These are phyloP conservation scores for Diaporthe aspalathi DNA, from an alignment of 2,329 filamentous ascomycete species.

Conservation along the genomic window DNA sequence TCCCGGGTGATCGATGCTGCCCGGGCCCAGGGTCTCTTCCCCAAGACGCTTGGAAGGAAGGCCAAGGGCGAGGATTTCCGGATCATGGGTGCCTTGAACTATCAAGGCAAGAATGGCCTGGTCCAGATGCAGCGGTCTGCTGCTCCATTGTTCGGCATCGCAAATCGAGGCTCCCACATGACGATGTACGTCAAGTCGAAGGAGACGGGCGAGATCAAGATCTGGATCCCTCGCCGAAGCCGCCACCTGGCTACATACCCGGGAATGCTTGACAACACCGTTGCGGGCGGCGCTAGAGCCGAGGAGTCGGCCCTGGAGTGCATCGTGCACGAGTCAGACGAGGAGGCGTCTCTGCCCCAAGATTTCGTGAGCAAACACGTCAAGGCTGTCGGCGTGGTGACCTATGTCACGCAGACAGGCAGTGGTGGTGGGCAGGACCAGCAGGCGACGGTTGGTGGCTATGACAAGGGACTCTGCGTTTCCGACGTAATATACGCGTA, in stretches of 20 bases:
- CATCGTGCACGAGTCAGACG: conserved; percentile 74
- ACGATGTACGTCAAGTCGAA: conserved; percentile 64
- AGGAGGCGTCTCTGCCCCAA: conserved; percentile 76
- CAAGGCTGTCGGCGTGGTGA: conserved; percentile 68
- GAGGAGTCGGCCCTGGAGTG: conserved; percentile 73
- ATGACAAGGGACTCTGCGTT: conserved; percentile 64
- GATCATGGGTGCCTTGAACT: conserved; percentile 44
- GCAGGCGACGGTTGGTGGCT: conserved; percentile 63
- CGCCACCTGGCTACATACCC: conserved; percentile 75
- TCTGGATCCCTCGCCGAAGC: conserved; percentile 77
- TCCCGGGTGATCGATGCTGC: conserved; percentile 54
- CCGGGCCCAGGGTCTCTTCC: conserved; percentile 52
- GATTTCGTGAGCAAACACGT: conserved; percentile 65
- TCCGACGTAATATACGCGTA: conserved; percentile 79
- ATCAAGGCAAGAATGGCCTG: conserved; percentile 39
- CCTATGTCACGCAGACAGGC: conserved; percentile 75
- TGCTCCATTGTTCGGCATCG: conserved; percentile 69
- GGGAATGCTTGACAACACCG: conserved; percentile 78
- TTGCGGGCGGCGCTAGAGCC: conserved; percentile 76
- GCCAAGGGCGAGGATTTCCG: conserved; percentile 51
- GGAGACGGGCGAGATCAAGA: conserved; percentile 59
- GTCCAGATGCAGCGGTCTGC: conserved; percentile 56
- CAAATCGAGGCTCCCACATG: conserved; percentile 71
- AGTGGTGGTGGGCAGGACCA: conserved; percentile 72
- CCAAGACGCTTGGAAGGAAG: conserved; percentile 45